Conservation (phyloP, 2,329 filamentous ascomycete species). For the Ophiostoma novo-ulmi region DNA sequence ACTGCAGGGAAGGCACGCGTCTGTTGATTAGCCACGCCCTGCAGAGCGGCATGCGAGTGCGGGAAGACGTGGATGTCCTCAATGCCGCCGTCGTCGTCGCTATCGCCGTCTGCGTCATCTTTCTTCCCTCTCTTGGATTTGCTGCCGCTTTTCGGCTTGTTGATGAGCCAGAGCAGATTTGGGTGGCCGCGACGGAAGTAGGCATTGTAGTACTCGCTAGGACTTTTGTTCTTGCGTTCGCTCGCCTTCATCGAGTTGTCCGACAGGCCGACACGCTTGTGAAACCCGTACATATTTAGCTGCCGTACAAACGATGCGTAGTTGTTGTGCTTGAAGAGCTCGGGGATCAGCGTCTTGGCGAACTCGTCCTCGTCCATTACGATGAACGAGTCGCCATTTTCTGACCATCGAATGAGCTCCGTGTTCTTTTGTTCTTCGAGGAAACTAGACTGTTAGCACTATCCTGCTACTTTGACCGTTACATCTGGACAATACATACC, state of each 20-base stretch:
- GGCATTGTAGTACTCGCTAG: slow-evolving; percentile 95
- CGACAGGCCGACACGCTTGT: slow-evolving; percentile 88
- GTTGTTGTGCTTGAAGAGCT: slow-evolving; percentile 98
- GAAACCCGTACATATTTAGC: slow-evolving; percentile 96
- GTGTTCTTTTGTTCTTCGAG: slow-evolving; percentile 90
- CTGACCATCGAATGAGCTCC: slow-evolving; percentile 93
- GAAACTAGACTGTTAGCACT: slow-evolving; percentile 56
- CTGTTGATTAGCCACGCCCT: slow-evolving; percentile 17
- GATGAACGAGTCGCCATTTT: slow-evolving; percentile 92
- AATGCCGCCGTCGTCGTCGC: slow-evolving; percentile 63
- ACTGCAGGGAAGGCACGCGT: slow-evolving; percentile 35
- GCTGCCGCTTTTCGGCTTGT: slow-evolving; percentile 77
- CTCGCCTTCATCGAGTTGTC: slow-evolving; percentile 98
- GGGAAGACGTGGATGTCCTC: slow-evolving; percentile 38
- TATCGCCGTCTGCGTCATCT: slow-evolving; percentile 63
- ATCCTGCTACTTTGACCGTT: not conserved
- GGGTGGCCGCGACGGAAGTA: slow-evolving; percentile 92
- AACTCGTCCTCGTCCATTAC: slow-evolving; percentile 98
- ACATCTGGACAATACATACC: slow-evolving; percentile 46
- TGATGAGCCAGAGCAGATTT: slow-evolving; percentile 90
- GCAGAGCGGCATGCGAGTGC: slow-evolving; percentile 29
- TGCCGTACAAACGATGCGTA: slow-evolving; percentile 95
- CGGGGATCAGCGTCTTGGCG: slow-evolving; percentile 91
- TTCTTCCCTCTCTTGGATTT: slow-evolving; percentile 56
- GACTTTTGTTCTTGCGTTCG: slow-evolving; percentile 94